Percentiles rank a stretch among this genome's conserved stretches.
phyloP scores from a whole-genome alignment of 305 asterid genomes.

The Coffea humblotiana region DNA sequence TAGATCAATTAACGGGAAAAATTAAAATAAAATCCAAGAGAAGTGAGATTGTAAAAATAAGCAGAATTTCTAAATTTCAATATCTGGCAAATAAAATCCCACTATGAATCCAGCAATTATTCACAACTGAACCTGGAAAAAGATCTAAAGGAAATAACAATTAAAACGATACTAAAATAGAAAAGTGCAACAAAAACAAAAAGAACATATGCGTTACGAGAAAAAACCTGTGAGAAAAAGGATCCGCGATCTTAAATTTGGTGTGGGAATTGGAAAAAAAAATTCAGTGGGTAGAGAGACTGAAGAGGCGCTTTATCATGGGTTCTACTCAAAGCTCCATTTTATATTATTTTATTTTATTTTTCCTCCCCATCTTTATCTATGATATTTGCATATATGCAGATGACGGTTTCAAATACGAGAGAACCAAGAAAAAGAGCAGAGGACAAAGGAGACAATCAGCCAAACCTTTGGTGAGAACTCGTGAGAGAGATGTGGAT shows the following conservation, averaged over 20 bases:
- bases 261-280: conserved; percentile 1
- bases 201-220: neutral
- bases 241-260: conserved; percentile 17
- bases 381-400: too few relatives aligned
- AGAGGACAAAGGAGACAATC: neutral
- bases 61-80: conserved; percentile 1
- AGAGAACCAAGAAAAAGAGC: too few relatives aligned
- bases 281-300: conserved; percentile 7
- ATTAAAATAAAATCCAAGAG: neutral
- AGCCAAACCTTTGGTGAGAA: neutral
- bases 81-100: neutral
- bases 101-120: neutral
- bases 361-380: neutral
- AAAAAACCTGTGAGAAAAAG: conserved; percentile 10
- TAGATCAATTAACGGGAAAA: neutral
- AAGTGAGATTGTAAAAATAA: neutral
- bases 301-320: conserved; percentile 9
- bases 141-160: neutral
- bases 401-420: conserved; percentile 14
- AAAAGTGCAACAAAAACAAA: neutral
- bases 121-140: neutral
- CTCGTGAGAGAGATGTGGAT: neutral
- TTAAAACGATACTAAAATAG: neutral
- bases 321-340: neutral
- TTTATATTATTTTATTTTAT: neutral